Conservation (phyloP, 2,329 filamentous ascomycete species). For the Aspergillaceae sp. region DNA sequence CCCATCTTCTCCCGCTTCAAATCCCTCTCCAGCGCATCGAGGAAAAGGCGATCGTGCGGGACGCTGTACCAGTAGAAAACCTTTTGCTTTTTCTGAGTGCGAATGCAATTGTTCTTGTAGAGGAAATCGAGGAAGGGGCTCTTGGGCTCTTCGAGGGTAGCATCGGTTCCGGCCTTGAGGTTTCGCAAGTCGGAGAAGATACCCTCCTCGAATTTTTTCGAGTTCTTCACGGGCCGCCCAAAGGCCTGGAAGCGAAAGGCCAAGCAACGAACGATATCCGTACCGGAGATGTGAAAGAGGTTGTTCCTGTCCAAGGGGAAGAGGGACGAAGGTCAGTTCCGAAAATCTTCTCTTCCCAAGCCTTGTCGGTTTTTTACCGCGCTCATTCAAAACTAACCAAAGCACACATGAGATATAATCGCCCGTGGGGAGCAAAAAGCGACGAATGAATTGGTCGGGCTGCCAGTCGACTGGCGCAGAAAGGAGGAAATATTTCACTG, state of each 20-base stretch:
- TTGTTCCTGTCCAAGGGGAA: slow-evolving; percentile 60
- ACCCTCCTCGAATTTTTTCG: slow-evolving; percentile 98
- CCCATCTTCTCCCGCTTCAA: slow-evolving; percentile 99
- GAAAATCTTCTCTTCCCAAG: slow-evolving; percentile 3
- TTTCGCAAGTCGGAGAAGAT: slow-evolving; percentile 99
- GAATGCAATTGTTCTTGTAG: slow-evolving; percentile 99
- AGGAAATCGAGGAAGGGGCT: slow-evolving; percentile 96
- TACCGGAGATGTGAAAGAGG: slow-evolving; percentile 97
- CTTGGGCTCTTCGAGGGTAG: slow-evolving; percentile 96
- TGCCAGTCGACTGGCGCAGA: slow-evolving; percentile 98
- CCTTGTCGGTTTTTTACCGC: neutral
- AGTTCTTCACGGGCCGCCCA: slow-evolving; percentile 96
- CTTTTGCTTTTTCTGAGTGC: slow-evolving; percentile 99
- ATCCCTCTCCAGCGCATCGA: slow-evolving; percentile 93
- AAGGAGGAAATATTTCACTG: slow-evolving; percentile 99
- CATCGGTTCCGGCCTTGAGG: slow-evolving; percentile 95
- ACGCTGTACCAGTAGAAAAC: slow-evolving; percentile 99
- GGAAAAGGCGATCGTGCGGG: slow-evolving; percentile 91
- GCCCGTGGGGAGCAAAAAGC: slow-evolving; percentile 90
- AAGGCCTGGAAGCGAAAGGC: slow-evolving; percentile 98
- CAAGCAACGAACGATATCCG: slow-evolving; percentile 95
- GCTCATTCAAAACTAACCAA: slow-evolving; percentile 51
- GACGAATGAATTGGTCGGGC: slow-evolving; percentile 88
- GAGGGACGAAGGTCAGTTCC: slow-evolving; percentile 6
- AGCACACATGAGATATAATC: slow-evolving; percentile 98